A percentile compares a stretch with the other conserved stretches of the same genome.
Evolutionary conservation across 225 moss, liverwort and hornwort species (phyloP).

Genomic region (Sphagnum tenellum): DNA sequence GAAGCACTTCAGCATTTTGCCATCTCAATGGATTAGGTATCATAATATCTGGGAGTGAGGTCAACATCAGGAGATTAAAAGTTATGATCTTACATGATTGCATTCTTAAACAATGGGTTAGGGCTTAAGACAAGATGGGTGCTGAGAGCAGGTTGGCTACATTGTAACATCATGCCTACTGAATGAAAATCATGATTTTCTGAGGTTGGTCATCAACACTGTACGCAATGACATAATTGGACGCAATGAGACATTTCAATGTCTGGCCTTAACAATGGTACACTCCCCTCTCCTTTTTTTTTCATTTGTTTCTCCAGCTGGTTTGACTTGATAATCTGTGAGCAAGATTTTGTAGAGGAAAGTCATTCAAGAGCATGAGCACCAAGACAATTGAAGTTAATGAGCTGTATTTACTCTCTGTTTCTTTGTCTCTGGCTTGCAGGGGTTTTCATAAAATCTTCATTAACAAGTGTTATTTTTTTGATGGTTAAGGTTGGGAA

Average conservation of each 20-base stretch:
- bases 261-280: constrained; percentile 98
- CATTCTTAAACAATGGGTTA: not conserved
- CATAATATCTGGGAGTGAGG: too few species aligned
- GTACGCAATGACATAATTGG: constrained; percentile 98
- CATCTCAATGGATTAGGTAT: too few species aligned
- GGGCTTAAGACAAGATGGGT: not conserved
- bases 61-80: too few species aligned
- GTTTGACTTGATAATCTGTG: too few species aligned
- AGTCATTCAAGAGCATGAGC: too few species aligned
- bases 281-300: not conserved
- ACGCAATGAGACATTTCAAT: constrained; percentile 96
- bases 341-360: too few species aligned
- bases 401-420: too few species aligned
- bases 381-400: too few species aligned
- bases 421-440: too few species aligned
- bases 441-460: too few species aligned
- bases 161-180: constrained; percentile 96
- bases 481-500: constrained; percentile 67
- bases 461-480: not conserved
- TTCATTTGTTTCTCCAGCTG: not conserved
- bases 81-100: too few species aligned
- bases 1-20: too few species aligned
- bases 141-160: constrained; percentile 71
- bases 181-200: constrained; percentile 97
- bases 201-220: constrained; percentile 95